Percentiles rank a stretch among this genome's conserved stretches.
These are phyloP conservation scores for Perilla frutescens DNA, from an alignment of 257 asterid species.

Conservation along the genomic window DNA sequence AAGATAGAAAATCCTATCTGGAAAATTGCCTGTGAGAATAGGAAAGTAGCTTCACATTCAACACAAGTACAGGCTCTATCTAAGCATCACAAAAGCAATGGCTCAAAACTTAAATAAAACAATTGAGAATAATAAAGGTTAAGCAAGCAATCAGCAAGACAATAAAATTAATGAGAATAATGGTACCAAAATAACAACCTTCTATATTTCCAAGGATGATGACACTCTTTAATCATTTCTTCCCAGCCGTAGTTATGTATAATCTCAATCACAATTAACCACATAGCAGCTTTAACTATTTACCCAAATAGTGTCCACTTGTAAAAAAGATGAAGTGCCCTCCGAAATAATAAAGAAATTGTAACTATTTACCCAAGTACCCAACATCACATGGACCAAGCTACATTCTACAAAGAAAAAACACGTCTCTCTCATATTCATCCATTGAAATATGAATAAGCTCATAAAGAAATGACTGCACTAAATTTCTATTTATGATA, in stretches of 20 bases:
- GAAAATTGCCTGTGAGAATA: constrained; percentile 69
- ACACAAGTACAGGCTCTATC: constrained; percentile 57
- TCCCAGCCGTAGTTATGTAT: constrained; percentile 80
- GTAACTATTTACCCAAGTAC: no score
- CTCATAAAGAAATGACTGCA: background rate
- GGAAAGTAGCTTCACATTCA: constrained; percentile 59
- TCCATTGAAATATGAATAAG: constrained; percentile 8
- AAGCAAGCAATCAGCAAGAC: background rate
- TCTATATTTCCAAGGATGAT: constrained; percentile 38
- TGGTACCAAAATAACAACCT: constrained; percentile 34
- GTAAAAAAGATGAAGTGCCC: background rate
- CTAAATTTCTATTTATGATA: background rate
- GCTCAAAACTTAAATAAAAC: constrained; percentile 51
- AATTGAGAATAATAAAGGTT: no score
- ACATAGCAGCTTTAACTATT: constrained; percentile 10
- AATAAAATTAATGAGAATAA: constrained; percentile 16
- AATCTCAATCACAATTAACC: constrained; percentile 79
- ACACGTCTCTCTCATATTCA: background rate
- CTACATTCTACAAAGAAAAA: background rate
- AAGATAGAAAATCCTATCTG: constrained; percentile 52
- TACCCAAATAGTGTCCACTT: background rate
- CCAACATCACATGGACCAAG: constrained; percentile 10
- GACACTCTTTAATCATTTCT: constrained; percentile 52
- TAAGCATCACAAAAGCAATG: constrained; percentile 69
- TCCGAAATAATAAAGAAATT: background rate